phyloP scores from a whole-genome alignment of 495 filamentous ascomycete species.

The Filosporella fistucella region DNA sequence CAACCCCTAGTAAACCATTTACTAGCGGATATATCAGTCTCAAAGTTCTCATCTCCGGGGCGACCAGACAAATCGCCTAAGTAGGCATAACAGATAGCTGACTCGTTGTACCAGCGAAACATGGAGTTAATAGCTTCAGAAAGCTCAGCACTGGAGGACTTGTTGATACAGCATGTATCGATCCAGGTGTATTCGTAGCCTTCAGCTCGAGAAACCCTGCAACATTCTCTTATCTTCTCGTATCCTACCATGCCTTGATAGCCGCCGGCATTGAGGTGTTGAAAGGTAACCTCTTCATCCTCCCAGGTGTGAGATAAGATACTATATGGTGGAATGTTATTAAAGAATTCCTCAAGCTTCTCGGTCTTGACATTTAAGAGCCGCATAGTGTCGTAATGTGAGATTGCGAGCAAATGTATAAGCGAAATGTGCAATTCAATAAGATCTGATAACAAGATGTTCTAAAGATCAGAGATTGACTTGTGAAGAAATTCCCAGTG shows the following conservation, averaged over 20 bases:
- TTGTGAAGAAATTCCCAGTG: no score
- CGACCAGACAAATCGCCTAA: slow-evolving; percentile 5
- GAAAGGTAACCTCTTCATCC: slow-evolving; percentile 5
- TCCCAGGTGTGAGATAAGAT: slow-evolving; percentile 14
- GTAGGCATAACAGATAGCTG: slow-evolving; percentile 15
- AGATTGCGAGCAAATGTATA: no score
- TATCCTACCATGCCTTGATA: not conserved
- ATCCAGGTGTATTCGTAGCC: slow-evolving; percentile 29
- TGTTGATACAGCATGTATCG: no score
- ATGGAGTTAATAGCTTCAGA: no score
- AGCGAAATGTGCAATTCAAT: no score
- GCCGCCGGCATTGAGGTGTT: not conserved
- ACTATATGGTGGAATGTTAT: not conserved
- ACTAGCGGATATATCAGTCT: slow-evolving; percentile 1
- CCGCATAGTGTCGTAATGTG: slow-evolving; percentile 2
- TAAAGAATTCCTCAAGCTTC: slow-evolving; percentile 3
- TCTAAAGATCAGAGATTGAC: no score
- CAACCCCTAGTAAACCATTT: slow-evolving; percentile 28
- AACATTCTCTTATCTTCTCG: not conserved
- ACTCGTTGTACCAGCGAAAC: slow-evolving; percentile 19
- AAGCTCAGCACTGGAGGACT: slow-evolving; percentile 22
- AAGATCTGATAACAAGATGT: no score
- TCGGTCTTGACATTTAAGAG: slow-evolving; percentile 3
- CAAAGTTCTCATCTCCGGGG: not conserved
- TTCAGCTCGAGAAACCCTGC: slow-evolving; percentile 1